These are phyloP conservation scores for Rhodotorula kratochvilovae DNA, from an alignment of 768 basidiomycete genomes.

Conservation along the genomic window DNA sequence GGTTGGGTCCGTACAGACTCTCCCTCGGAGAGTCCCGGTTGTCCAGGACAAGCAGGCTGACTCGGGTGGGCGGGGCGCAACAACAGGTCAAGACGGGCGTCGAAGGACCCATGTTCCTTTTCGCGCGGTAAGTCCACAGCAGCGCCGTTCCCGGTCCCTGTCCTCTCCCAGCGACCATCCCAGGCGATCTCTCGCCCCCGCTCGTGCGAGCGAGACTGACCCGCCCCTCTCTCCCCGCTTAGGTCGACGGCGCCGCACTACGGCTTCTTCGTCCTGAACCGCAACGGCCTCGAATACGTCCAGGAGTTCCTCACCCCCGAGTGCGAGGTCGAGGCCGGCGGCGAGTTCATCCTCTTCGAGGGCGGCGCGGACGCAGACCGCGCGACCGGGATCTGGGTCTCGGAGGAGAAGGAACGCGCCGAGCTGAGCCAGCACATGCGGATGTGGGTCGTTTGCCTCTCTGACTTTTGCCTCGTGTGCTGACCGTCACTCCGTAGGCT, in stretches of 20 bases:
- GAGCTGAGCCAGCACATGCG: constrained; percentile 37
- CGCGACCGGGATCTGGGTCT: constrained; percentile 43
- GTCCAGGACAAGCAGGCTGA: neutral
- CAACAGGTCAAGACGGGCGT: constrained; percentile 40
- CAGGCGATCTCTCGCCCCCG: neutral
- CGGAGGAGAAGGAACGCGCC: constrained; percentile 38
- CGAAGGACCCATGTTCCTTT: constrained; percentile 43
- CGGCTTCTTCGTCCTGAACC: constrained; percentile 43
- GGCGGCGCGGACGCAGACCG: constrained; percentile 32
- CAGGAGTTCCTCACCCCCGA: constrained; percentile 39
- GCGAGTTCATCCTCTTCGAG: constrained; percentile 40
- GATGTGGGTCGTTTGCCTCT: constrained; percentile 19
- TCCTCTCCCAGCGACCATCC: neutral
- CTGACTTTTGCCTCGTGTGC: neutral
- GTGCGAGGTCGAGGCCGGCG: constrained; percentile 31
- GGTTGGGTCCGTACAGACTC: constrained; percentile 10
- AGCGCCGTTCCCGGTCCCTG: too few species aligned
- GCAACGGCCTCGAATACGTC: constrained; percentile 42
- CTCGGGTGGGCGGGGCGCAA: too few species aligned
- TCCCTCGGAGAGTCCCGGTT: too few species aligned
- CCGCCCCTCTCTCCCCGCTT: neutral
- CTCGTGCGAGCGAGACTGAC: too few species aligned
- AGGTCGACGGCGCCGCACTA: constrained; percentile 33
- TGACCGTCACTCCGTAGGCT: neutral
- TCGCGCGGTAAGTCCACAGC: constrained; percentile 29